Conservation (phyloP, 2,329 filamentous ascomycete species). For the Rutstroemia sp. region DNA sequence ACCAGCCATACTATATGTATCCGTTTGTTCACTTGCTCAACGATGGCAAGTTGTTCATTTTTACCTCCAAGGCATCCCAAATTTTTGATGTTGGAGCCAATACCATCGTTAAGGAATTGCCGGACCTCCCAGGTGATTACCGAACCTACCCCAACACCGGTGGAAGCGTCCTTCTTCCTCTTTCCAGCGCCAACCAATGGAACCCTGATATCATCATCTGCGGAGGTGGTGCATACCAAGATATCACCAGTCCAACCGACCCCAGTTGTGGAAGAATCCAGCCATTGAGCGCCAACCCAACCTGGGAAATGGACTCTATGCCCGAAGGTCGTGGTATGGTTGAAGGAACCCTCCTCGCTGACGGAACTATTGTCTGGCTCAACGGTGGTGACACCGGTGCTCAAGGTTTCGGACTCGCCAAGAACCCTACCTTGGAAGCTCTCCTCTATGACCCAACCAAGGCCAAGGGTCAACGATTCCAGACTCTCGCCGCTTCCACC, state of each 20-base stretch:
- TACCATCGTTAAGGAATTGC: slow-evolving; percentile 37
- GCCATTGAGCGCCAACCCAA: slow-evolving; percentile 40
- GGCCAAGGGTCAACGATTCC: slow-evolving; percentile 42
- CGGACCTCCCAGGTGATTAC: slow-evolving; percentile 47
- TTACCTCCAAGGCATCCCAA: slow-evolving; percentile 47
- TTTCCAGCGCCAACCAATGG: slow-evolving; percentile 44
- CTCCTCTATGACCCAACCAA: slow-evolving; percentile 50
- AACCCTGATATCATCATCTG: slow-evolving; percentile 48
- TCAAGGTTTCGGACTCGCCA: slow-evolving; percentile 52
- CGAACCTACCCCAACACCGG: slow-evolving; percentile 55
- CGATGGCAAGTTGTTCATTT: slow-evolving; percentile 49
- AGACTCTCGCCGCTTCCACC: slow-evolving; percentile 33
- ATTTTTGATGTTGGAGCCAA: slow-evolving; percentile 44
- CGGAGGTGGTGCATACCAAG: slow-evolving; percentile 52
- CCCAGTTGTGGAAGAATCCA: slow-evolving; percentile 49
- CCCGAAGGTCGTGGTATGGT: slow-evolving; percentile 52
- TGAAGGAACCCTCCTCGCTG: slow-evolving; percentile 50
- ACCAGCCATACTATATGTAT: slow-evolving; percentile 59
- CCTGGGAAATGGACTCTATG: slow-evolving; percentile 53
- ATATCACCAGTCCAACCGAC: slow-evolving; percentile 50
- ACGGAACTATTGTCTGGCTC: slow-evolving; percentile 52
- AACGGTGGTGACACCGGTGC: slow-evolving; percentile 51
- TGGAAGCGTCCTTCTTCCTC: slow-evolving; percentile 47
- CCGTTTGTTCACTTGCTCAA: slow-evolving; percentile 52
- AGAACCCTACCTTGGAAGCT: slow-evolving; percentile 45